Base-by-base conservation (phyloP, 169 alveolate species). In the Cryptosporidium sp. region DNA sequence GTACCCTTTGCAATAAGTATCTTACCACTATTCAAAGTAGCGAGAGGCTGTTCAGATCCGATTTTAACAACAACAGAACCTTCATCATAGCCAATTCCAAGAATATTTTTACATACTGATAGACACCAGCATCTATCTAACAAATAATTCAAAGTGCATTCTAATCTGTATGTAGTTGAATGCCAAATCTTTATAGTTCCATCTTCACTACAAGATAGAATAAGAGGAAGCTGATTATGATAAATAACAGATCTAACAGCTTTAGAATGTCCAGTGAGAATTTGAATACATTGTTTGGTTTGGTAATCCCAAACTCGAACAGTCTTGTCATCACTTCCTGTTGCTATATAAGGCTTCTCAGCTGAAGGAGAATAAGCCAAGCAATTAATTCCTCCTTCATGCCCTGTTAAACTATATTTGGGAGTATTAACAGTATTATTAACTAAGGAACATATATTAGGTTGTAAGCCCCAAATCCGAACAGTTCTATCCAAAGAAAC, bases 231-330 rank as follows among this genome's bases (percentile, higher is more conserved):
- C 39, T 97, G 97, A 33, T 98, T 98, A 92, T 97, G 99, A 92
- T 95, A 97, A 51, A 95, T 85, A 31, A 97, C 98, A 10, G 98
- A 94, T 45, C 99, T 92, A 39, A 98, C 96, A 84, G 97, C 97
- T 62, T 95, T 94, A 43, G 96, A 91, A 94, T 98, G 99, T 3
- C 99, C 99, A 33, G 93, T 94, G 70, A 98, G 94, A 55, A 98
- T 98, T 92, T 96, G 98, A 39, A 98, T 91, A 85, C 99, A 98
- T 91, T 97, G 97, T 93, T 97, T 98, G 29, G 99, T 97, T 91
- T 97, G 98, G 86, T 97, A 98, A 86, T 98, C 99, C 99, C 99
- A 98, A 8, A 98, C 97, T 71, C 99, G 97, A 18, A 98, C 97
- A 10, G 98, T 95, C 71, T 94, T 93, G 92, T 98, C 99, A 92